Conservation (phyloP, 2,329 filamentous ascomycete genomes). For the Cryphonectria radicalis region DNA sequence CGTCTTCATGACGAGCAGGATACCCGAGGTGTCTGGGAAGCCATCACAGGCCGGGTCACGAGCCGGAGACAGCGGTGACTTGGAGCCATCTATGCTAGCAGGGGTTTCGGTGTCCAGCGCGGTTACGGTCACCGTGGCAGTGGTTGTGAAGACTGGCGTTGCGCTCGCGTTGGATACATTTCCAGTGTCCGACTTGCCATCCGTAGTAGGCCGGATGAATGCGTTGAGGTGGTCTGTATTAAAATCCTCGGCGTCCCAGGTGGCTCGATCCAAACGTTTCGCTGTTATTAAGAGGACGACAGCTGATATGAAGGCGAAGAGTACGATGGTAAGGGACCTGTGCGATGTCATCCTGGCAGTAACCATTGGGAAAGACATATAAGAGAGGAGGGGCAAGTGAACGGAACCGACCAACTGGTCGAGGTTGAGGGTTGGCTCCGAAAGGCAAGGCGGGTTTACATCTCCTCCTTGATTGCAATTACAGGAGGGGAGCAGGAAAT, state of each 20-base stretch:
- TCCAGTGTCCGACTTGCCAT: background rate
- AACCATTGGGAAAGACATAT: constrained; percentile 6
- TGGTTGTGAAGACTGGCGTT: background rate
- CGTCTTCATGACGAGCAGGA: constrained; percentile 62
- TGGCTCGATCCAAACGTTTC: constrained; percentile 38
- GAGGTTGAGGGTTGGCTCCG: constrained; percentile 1
- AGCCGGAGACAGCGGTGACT: background rate
- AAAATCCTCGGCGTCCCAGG: constrained; percentile 38
- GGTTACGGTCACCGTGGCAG: constrained; percentile 4
- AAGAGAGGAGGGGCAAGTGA: background rate
- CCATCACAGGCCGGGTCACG: constrained; percentile 34
- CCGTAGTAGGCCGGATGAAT: constrained; percentile 14
- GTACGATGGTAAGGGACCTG: constrained; percentile 36
- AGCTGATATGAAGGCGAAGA: constrained; percentile 37
- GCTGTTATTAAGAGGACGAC: constrained; percentile 41
- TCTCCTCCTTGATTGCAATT: background rate
- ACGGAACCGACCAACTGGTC: constrained; percentile 1
- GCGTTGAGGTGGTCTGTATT: constrained; percentile 28
- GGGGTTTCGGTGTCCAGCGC: background rate
- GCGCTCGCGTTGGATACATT: background rate
- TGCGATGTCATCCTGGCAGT: constrained; percentile 37
- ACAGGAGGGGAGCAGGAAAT: background rate
- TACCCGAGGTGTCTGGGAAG: constrained; percentile 50
- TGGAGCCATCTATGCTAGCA: background rate
- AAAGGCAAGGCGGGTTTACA: background rate